Conservation (phyloP, 306 rosid species). For the Castanospermum australe region DNA sequence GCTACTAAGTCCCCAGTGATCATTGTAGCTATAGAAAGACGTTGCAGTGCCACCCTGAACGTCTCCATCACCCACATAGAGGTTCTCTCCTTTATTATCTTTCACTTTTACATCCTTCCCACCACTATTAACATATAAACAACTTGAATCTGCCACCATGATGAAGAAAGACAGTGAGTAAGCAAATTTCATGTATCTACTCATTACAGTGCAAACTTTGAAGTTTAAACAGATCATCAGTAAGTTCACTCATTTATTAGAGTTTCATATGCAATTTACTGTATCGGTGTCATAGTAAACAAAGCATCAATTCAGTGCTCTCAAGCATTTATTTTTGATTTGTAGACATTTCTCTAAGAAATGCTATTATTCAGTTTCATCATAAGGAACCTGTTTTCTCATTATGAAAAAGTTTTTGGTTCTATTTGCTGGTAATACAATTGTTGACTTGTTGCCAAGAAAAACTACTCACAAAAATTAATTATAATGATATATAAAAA, state of each 20-base stretch:
- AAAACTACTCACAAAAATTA: neutral
- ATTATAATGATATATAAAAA: neutral
- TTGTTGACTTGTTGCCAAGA: neutral
- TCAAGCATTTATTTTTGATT: neutral
- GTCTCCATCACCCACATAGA: slow-evolving; percentile 44
- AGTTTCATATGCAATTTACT: neutral
- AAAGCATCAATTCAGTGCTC: neutral
- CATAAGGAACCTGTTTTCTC: neutral
- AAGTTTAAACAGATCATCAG: neutral
- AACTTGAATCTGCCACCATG: slow-evolving; percentile 57
- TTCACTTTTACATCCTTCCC: slow-evolving; percentile 34
- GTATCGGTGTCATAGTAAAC: neutral
- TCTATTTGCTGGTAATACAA: neutral
- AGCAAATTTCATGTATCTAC: neutral
- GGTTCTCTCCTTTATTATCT: slow-evolving; percentile 13
- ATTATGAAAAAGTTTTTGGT: neutral
- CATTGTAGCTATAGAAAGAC: slow-evolving; percentile 8
- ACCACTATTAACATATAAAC: slow-evolving; percentile 61
- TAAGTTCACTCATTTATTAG: neutral
- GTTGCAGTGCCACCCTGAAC: slow-evolving; percentile 45
- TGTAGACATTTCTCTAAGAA: neutral
- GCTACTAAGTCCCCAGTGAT: slow-evolving; percentile 53
- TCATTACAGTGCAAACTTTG: neutral
- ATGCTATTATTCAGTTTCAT: neutral
- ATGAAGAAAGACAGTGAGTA: slow-evolving; percentile 10